phyloP scores from a whole-genome alignment of 2,329 filamentous ascomycete genomes.

The Cytospora paraplurivora region DNA sequence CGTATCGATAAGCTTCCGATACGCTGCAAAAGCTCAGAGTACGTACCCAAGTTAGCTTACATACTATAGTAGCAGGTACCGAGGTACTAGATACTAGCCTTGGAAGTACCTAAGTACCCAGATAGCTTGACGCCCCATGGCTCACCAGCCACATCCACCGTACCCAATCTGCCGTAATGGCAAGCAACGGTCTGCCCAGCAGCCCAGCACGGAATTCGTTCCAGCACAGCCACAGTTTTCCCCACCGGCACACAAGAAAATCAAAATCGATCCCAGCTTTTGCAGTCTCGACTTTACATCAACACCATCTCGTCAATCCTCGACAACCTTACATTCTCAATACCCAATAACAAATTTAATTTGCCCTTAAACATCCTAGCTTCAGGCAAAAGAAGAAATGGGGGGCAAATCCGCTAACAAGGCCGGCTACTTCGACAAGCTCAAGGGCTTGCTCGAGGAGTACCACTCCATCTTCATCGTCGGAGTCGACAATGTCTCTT shows the following conservation, averaged over 20 bases:
- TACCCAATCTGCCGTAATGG: background rate
- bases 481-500: constrained; percentile 98
- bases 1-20: constrained; percentile 15
- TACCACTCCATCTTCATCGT: constrained; percentile 99
- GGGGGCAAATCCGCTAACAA: constrained; percentile 96
- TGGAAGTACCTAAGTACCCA: background rate
- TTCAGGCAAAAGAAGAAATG: constrained; percentile 96
- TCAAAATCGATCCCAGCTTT: constrained; percentile 1
- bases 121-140: background rate
- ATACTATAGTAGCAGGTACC: too few species aligned
- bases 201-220: too few species aligned
- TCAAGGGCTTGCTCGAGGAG: constrained; percentile 93
- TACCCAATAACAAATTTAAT: constrained; percentile 28
- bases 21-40: constrained; percentile 2
- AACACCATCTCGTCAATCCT: constrained; percentile 24
- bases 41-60: background rate
- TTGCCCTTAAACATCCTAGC: constrained; percentile 98
- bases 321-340: constrained; percentile 28
- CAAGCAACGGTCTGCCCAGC: too few species aligned
- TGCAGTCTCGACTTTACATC: constrained; percentile 6
- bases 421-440: constrained; percentile 98
- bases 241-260: constrained; percentile 26
- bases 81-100: too few species aligned
- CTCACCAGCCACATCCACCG: background rate
- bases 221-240: constrained; percentile 10